Evolutionary conservation across 768 basidiomycete species (phyloP), one percentile per base, ranked within the genome.

Genomic region (Tricholoma terreum): DNA sequence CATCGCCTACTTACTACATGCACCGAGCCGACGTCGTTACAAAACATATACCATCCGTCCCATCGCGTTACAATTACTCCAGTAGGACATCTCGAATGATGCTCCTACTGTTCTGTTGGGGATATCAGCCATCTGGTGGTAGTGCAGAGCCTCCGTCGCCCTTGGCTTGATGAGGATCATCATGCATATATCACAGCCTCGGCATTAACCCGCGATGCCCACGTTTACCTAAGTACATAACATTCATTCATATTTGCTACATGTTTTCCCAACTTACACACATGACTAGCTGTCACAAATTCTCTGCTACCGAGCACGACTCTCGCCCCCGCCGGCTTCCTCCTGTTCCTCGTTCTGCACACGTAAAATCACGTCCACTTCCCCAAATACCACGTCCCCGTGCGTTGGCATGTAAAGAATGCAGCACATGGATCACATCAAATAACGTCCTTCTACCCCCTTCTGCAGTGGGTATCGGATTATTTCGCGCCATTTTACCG

Each of bases 341-440:
- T 22, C 62, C 61, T 49, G 51, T 63, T 58, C 48, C 68, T 59
- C 50, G 55, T 55, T 43, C 60, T 63, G 30, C 63, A 55, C 43
- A 62, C 17, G 50, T 63, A 24, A 59, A 66, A 12, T 76, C 77
- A 38, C 72, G 81, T 14, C 82, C 81, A 8, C 70, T 83, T n/a
- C 82, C 81, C 1, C 70, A 72, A 58, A 76, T 82, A 22, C 82
- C 82, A 1, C 70, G 73, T 31, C 81, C 82, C 1, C 69, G 73
- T 31, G 69, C 78, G 9, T 66, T 82, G 9, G 67, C 71, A 19
- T 83, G 80, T 66, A 80, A 77, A 61, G 67, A 73, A 53, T 83
- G 81, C 61, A 66, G 66, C 30, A 76, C 75, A 1, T 75, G 69
- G 50, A 77, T 81, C 8, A 79, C 79, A 2, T 81, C 78, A 5